Evolutionary conservation across 2,329 filamentous ascomycete genomes (phyloP).

Genomic region (Pezicula neosporulosa): DNA sequence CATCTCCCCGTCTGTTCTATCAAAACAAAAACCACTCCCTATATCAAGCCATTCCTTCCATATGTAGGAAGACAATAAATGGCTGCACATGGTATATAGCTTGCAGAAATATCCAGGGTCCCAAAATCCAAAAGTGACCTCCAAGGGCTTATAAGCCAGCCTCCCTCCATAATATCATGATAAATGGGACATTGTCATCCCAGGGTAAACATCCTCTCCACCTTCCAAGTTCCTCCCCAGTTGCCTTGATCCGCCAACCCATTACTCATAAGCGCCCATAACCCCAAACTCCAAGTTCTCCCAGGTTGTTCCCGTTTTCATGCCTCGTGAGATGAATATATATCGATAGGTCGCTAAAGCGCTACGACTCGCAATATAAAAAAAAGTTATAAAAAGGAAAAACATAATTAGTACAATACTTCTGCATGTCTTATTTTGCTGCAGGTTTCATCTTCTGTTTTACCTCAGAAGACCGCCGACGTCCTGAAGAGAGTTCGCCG

Average conservation of each 20-base stretch:
- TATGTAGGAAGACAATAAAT: background rate
- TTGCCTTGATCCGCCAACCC: too few relatives aligned
- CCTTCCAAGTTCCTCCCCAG: background rate
- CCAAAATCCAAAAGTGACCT: background rate
- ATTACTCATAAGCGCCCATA: background rate
- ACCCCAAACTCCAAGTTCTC: background rate
- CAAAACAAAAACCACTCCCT: background rate
- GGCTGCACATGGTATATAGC: background rate
- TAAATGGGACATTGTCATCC: too few relatives aligned
- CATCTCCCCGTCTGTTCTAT: background rate
- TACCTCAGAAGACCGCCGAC: slow-evolving; percentile 36
- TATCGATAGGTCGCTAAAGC: background rate
- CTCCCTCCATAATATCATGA: too few relatives aligned
- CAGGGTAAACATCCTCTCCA: background rate
- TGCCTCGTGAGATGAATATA: background rate
- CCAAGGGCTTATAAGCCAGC: too few relatives aligned
- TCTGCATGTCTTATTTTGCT: too few relatives aligned
- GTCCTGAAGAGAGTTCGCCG: slow-evolving; percentile 34
- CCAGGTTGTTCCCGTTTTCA: background rate
- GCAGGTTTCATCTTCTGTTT: background rate
- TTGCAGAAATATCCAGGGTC: background rate
- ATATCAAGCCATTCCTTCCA: too few relatives aligned
- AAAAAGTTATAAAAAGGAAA: background rate
- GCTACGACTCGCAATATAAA: background rate
- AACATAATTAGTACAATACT: background rate